Base-by-base conservation (phyloP, 164 flowering plant species). In the Stephania yunnanensis region DNA sequence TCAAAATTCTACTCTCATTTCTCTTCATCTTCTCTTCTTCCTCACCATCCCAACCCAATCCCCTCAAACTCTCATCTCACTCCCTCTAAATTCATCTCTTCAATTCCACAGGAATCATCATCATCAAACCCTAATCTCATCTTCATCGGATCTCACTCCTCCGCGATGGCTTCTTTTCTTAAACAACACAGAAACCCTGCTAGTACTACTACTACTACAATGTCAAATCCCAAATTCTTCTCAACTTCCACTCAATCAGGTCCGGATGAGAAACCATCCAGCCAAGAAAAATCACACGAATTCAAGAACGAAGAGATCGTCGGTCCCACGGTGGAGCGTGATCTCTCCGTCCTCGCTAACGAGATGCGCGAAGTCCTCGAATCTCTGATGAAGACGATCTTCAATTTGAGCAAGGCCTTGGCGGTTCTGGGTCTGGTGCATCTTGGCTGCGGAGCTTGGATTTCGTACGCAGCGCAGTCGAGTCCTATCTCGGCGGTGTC, bases 401-500 rank as follows among this genome's bases (percentile, higher is more conserved):
- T 85, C 20, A 70, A 82, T n/a, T 70, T 88, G 11, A 95, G 97
- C 87, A 89, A 80, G 42, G 88, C 78, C 1, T 71, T 91, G 10
- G 97, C 91, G 30, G 31, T 87, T 66, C 77, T 95, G 79, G 92
- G 94, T 46, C 83, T 95, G 52, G 81, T 87, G 25, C 95, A 95
- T 53, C 87, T 95, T 1, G 87, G 85, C 4, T 78, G 84, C n/a
- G 97, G 97, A 22, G 97, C 94, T 77, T 95, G 95, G 92, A 81
- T 89, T 29, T 79, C 89, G 0, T 86, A 90, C 76, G 46, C 72
- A 0, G 87, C 89, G 48, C 76, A 78, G n/a, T 68, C 85, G 17
- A 70, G 88, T 0, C 87, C 89, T 1, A 69, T 89, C 19, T 31
- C 79, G 0, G 94, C 83, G 76, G 83, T 84, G 1, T 83, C 91